These are phyloP conservation scores for Alnus glutinosa DNA, from an alignment of 306 rosid species.

Conservation along the genomic window DNA sequence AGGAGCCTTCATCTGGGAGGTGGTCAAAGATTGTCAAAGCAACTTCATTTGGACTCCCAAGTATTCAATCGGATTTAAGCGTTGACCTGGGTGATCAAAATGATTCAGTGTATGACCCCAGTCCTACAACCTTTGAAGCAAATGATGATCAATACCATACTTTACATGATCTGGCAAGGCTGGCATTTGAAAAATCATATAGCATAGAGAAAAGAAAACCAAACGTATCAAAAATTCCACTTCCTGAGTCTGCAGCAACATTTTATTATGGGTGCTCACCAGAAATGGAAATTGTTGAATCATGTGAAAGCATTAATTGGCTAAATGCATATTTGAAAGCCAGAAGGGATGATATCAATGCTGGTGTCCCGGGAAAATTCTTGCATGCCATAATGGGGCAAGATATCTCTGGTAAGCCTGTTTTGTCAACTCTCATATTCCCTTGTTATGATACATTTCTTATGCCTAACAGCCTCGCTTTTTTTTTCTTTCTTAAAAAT, in stretches of 20 bases:
- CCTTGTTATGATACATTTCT: background rate
- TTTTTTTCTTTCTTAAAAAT: background rate
- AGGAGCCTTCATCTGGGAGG: constrained; percentile 32
- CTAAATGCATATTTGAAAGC: constrained; percentile 68
- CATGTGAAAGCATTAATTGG: constrained; percentile 55
- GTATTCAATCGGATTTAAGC: constrained; percentile 30
- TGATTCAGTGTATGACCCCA: constrained; percentile 14
- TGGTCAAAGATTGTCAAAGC: constrained; percentile 35
- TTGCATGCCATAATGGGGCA: constrained; percentile 65
- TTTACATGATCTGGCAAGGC: constrained; percentile 20
- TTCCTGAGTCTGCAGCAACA: constrained; percentile 74
- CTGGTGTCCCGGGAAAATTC: constrained; percentile 76
- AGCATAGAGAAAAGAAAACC: constrained; percentile 45
- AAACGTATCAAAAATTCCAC: constrained; percentile 46
- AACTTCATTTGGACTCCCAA: constrained; percentile 38
- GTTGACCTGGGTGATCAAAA: constrained; percentile 27
- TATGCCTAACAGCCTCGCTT: background rate
- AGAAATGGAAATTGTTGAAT: constrained; percentile 60
- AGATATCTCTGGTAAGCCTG: constrained; percentile 62
- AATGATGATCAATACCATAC: constrained; percentile 24
- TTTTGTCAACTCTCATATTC: constrained; percentile 2
- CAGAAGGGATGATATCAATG: constrained; percentile 64
- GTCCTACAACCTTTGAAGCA: constrained; percentile 32
- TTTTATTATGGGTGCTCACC: constrained; percentile 67
- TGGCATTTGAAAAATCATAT: constrained; percentile 44